Conservation (phyloP, 352 stramenopile species). For the Paralagenidium karlingii region DNA sequence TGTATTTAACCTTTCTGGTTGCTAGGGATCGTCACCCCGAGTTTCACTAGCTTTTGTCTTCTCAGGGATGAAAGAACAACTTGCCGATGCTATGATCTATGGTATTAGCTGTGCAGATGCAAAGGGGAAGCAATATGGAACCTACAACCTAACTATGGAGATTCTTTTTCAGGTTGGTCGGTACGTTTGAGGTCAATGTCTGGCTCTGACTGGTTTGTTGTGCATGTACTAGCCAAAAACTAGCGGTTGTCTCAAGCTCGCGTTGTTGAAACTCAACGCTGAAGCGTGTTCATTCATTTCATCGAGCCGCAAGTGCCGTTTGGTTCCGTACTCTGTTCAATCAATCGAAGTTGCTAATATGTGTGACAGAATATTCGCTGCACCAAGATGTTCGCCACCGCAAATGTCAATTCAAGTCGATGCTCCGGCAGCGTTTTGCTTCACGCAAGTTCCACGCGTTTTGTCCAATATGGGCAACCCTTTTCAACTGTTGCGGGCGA, state of each 20-base stretch:
- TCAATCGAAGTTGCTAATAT: too few species aligned
- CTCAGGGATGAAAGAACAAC: slow-evolving; percentile 25
- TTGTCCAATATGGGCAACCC: too few species aligned
- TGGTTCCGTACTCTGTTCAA: too few species aligned
- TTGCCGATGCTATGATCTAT: slow-evolving; percentile 36
- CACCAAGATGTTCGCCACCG: too few species aligned
- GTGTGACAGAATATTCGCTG: too few species aligned
- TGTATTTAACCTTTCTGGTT: background rate
- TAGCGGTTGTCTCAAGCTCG: slow-evolving; percentile 33
- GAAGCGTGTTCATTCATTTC: slow-evolving; percentile 5
- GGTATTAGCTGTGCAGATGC: slow-evolving; percentile 45
- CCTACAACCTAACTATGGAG: slow-evolving; percentile 17
- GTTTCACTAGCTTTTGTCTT: slow-evolving; percentile 42
- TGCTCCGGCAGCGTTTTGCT: too few species aligned
- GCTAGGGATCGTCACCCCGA: slow-evolving; percentile 39
- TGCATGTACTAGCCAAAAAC: slow-evolving; percentile 16
- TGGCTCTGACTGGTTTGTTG: too few species aligned
- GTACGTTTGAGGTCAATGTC: too few species aligned
- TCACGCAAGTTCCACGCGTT: too few species aligned
- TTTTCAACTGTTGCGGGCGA: too few species aligned
- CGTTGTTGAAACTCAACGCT: slow-evolving; percentile 40
- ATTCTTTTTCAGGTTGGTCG: slow-evolving; percentile 29
- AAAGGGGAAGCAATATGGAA: slow-evolving; percentile 22
- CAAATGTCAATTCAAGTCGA: too few species aligned
- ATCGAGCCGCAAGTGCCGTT: too few species aligned